Evolutionary conservation across 1,284 basidiomycete species (phyloP), one percentile per base, ranked within the genome.

Genomic region (Austroboletus niveus): DNA sequence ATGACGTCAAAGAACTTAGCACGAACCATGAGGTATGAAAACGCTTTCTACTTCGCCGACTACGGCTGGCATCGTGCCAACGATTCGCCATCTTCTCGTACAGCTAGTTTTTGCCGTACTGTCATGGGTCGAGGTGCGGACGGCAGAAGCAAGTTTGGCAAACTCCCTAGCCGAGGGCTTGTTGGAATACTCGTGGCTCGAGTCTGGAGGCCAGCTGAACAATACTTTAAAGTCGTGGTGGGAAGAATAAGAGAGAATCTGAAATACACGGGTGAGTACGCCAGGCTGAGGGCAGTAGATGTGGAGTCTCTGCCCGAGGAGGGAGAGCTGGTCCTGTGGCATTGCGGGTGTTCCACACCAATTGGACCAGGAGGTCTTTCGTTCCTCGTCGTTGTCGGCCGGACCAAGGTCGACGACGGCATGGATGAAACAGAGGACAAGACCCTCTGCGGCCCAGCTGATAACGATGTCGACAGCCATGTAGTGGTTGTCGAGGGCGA

Each of bases 391-490:
- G 63, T 94, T 94, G 77, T 97, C 94, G 1, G 71, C 70, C n/a
- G 86, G 81, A n/a, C 74, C 75, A 47, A 88, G 78, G 73, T 90
- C 87, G 49, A 82, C 81, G 51, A 89, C 85, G 30, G 94, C 92
- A 64, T 99, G 95, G 58, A 98, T 89, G 77, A 99, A 99, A 65
- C 93, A 95, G 14, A 99, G 78, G 39, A 96, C 87, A 61, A 98
- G 79, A 36, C 89, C 90, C 51, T 95, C 87, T 24, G 91, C 92
- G 47, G 92, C 92, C 87, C 91, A 94, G 71, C 95, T 98, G 65
- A 97, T 87, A 60, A 96, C 92, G 60, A 99, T 81, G 71, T 98
- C 93, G 57, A 94, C 82, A 4, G 88, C 85, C 75, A 95, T 84
- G 69, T 93, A 98, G 64, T 93, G 77, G 41, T 77, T 75, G 73